phyloP scores from a whole-genome alignment of 1,284 basidiomycete species.

The Rhodotorula mucilaginosa region DNA sequence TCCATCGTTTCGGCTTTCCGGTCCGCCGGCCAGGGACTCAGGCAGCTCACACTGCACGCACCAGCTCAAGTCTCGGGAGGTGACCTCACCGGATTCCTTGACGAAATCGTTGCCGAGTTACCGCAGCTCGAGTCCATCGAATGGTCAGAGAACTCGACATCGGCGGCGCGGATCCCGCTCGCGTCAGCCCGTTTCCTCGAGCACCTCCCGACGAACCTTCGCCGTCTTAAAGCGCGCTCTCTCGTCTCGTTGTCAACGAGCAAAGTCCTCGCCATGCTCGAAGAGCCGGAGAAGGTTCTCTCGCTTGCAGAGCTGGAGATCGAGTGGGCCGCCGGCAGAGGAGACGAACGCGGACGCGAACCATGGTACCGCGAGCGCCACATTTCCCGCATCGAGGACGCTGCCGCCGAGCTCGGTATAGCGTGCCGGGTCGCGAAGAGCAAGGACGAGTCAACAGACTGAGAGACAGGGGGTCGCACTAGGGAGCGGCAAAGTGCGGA shows the following conservation, averaged over 20 bases:
- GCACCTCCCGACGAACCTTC: background rate
- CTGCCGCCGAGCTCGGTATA: constrained; percentile 5
- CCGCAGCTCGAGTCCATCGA: constrained; percentile 18
- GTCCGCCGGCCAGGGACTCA: constrained; percentile 5
- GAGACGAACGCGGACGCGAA: background rate
- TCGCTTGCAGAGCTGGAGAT: constrained; percentile 8
- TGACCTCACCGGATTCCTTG: constrained; percentile 13
- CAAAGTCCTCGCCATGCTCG: constrained; percentile 8
- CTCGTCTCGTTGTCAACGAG: constrained; percentile 19
- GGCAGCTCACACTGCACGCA: constrained; percentile 10
- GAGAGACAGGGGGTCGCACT: background rate
- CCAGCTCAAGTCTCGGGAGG: constrained; percentile 16
- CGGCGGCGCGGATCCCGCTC: background rate
- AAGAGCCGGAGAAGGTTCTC: background rate
- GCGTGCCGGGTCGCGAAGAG: constrained; percentile 6
- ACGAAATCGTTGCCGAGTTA: constrained; percentile 14
- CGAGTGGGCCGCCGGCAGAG: constrained; percentile 1
- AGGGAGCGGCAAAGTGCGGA: background rate
- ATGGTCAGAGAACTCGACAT: constrained; percentile 12
- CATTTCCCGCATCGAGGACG: constrained; percentile 11
- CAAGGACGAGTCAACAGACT: background rate
- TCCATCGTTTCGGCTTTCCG: constrained; percentile 19
- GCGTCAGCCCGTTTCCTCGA: background rate
- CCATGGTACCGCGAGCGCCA: constrained; percentile 18
- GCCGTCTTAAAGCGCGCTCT: background rate